Base-by-base conservation (phyloP, 768 basidiomycete genomes). In the Fistulinella prunicolor region DNA sequence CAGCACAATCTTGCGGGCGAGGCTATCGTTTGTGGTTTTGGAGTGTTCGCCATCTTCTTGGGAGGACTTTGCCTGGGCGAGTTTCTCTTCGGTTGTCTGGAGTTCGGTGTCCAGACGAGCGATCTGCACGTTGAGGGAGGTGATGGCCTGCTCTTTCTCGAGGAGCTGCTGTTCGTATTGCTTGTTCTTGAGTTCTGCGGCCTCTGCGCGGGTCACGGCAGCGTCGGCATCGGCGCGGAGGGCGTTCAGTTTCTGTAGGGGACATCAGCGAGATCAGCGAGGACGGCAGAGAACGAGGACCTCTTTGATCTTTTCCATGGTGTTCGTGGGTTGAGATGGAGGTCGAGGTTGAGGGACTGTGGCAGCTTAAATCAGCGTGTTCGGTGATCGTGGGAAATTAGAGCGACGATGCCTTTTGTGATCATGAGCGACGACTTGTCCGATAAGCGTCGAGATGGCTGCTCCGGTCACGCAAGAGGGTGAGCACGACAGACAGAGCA, bases 191-290 rank as follows among this genome's bases (percentile, higher is more conserved):
- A 72, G 74, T 67, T 98, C 95, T 10, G 93, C 90, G 12, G 70
- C 77, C 61, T 99, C 96, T 26, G 95, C 96, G 47, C 96, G 89
- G 21, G 70, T 65, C 47, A 87, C 71, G 35, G 92, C 86, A 42
- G 61, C 63, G 67, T 99, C 96, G 44, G 91, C 93, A 74, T 98
- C 94, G 30, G 66, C 64, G 54, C 93, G 91, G 58, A 97, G 82
- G 37, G 72, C 53, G 63, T 69, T 78, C 72, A 97, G 74, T 85
- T 83, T 89, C 89, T 90, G 54, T 3, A 20, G 0, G 24, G 6
- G 44, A 60, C n/a, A n/a, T n/a, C n/a, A n/a, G 54, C 37, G 14
- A 7, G 42, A 21, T 19, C 13, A 13, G 24, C 10, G 19, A 0
- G 17, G 3, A 6, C 3, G 8, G 14, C 34, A 4, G 3, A 9